A percentile compares a stretch with the other conserved stretches of the same genome.
phyloP scores from a whole-genome alignment of 352 stramenopile genomes.

The Poterioochromonas sp. region DNA sequence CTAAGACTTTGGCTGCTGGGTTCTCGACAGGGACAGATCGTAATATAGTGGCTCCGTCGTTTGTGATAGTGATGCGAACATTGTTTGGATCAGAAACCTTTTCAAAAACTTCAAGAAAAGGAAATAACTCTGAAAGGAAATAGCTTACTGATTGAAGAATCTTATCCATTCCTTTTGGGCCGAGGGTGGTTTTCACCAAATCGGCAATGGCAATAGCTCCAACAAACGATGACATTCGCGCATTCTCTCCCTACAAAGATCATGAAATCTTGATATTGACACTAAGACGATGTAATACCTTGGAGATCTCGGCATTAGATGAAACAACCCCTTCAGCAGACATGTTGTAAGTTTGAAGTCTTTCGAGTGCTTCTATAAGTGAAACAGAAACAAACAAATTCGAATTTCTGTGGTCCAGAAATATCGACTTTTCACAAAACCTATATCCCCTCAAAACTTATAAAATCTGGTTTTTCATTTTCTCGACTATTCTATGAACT shows the following conservation, averaged over 20 bases:
- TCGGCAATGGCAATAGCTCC: slow-evolving; percentile 98
- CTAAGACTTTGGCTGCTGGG: slow-evolving; percentile 91
- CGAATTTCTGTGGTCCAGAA: too few relatives aligned
- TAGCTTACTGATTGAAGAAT: slow-evolving; percentile 86
- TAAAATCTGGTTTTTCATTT: too few relatives aligned
- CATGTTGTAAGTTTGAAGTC: too few relatives aligned
- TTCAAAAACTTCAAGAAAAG: not conserved
- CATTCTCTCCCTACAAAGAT: slow-evolving; percentile 86
- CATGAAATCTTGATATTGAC: not conserved
- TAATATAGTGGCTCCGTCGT: slow-evolving; percentile 98
- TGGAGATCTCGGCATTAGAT: not conserved
- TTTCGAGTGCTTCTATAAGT: too few relatives aligned
- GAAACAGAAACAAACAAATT: too few relatives aligned
- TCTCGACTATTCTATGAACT: too few relatives aligned
- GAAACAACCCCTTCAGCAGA: slow-evolving; percentile 10
- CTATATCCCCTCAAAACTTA: too few relatives aligned
- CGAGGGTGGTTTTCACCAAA: slow-evolving; percentile 98
- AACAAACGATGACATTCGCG: slow-evolving; percentile 95
- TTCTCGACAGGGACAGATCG: slow-evolving; percentile 94
- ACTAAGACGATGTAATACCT: not conserved
- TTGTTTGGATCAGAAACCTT: slow-evolving; percentile 60
- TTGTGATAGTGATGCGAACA: slow-evolving; percentile 88
- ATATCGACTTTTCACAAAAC: too few relatives aligned
- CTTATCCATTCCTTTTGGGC: slow-evolving; percentile 99
- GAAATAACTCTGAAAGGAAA: not conserved